Percentiles rank a stretch among this genome's conserved stretches.
Evolutionary conservation across 73 alveolate species (phyloP).

Genomic region (Stentor coeruleus): DNA sequence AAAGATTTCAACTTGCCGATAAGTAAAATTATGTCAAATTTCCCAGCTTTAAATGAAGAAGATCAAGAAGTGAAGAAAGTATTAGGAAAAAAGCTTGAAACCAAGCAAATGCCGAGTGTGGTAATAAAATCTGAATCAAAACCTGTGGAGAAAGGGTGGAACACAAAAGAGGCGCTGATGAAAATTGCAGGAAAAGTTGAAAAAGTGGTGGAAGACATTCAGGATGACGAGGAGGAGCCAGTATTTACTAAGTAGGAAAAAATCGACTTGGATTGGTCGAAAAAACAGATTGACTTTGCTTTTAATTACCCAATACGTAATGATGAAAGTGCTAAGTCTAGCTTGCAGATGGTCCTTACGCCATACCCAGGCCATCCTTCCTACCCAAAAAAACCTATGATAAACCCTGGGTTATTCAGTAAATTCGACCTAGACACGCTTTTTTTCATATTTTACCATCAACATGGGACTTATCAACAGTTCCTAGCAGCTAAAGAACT

Average conservation of each 20-base stretch:
- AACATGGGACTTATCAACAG: constrained; percentile 11
- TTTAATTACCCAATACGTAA: constrained; percentile 29
- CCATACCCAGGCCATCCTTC: neutral
- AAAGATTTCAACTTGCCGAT: neutral
- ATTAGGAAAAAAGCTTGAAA: neutral
- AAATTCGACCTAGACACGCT: neutral
- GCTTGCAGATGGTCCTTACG: neutral
- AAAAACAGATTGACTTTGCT: neutral
- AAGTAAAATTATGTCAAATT: neutral
- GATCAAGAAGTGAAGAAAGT: neutral
- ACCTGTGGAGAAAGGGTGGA: neutral
- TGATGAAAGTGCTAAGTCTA: constrained; percentile 15
- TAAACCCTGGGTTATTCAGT: neutral
- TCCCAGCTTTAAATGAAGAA: neutral
- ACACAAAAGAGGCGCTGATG: neutral
- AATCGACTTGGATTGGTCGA: neutral
- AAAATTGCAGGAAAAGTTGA: neutral
- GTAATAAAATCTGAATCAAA: neutral
- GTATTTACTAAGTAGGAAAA: neutral
- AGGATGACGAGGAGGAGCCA: neutral
- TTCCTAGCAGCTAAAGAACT: constrained; percentile 17
- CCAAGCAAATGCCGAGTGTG: neutral
- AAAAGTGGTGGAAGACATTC: neutral
- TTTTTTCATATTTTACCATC: constrained; percentile 19
- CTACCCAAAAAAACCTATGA: constrained; percentile 8